Percentiles rank a stretch among this genome's conserved stretches.
Conservation (phyloP, 495 filamentous ascomycete genomes). For the Polyplosphaeria fusca region DNA sequence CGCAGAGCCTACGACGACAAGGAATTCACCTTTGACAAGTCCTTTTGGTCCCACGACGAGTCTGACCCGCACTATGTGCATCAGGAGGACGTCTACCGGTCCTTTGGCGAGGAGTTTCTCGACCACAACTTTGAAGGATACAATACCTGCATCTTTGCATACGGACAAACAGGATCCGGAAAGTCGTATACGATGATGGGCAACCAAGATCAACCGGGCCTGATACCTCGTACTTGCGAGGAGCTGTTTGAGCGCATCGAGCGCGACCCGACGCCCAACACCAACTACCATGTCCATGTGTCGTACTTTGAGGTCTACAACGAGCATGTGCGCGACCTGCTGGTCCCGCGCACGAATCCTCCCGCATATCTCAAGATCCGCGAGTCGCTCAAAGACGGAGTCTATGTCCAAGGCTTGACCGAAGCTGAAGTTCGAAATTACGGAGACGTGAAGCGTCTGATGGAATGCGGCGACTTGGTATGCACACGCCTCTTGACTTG, state of each 20-base stretch:
- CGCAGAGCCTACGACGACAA: constrained; percentile 84
- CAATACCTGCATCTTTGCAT: constrained; percentile 98
- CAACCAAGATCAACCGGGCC: constrained; percentile 74
- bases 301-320: constrained; percentile 99
- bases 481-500: not conserved
- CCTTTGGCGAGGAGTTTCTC: constrained; percentile 91
- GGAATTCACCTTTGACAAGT: constrained; percentile 92
- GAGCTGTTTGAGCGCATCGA: constrained; percentile 96
- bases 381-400: constrained; percentile 89
- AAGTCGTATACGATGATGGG: constrained; percentile 99
- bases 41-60: constrained; percentile 88
- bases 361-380: constrained; percentile 96
- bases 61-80: constrained; percentile 72
- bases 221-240: constrained; percentile 96
- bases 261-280: constrained; percentile 73
- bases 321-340: constrained; percentile 93
- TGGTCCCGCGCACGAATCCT: constrained; percentile 70
- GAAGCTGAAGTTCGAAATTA: constrained; percentile 82
- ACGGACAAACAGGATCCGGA: constrained; percentile 95
- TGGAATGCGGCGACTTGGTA: constrained; percentile 76
- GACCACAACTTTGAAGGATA: constrained; percentile 99
- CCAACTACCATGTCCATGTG: constrained; percentile 93
- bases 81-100: constrained; percentile 93
- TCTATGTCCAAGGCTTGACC: constrained; percentile 96
- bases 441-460: constrained; percentile 78